Evolutionary conservation across 1,139 yeast species (phyloP).

Genomic region (Yamadazyma jaroonii): DNA sequence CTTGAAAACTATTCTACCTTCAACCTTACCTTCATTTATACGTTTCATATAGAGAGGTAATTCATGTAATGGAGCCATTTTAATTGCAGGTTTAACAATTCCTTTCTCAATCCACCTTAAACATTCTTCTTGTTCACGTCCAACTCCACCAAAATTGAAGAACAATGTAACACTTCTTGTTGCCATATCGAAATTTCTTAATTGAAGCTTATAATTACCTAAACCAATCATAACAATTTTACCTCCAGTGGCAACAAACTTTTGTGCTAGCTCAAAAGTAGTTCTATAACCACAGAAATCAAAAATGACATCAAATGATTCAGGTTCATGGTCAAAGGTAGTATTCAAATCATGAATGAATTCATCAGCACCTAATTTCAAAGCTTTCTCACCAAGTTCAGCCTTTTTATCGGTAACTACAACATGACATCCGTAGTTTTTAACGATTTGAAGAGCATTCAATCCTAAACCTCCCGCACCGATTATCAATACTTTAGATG

Average conservation of each 20-base stretch:
- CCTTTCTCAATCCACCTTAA: constrained; percentile 45
- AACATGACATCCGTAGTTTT: constrained; percentile 37
- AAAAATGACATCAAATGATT: constrained; percentile 38
- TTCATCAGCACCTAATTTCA: constrained; percentile 42
- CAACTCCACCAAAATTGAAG: constrained; percentile 48
- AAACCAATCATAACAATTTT: constrained; percentile 44
- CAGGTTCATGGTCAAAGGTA: constrained; percentile 23
- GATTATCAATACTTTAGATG: constrained; percentile 38
- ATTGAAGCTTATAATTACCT: constrained; percentile 30
- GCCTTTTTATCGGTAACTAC: constrained; percentile 41
- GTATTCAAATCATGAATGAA: constrained; percentile 31
- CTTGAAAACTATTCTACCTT: constrained; percentile 44
- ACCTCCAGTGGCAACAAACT: constrained; percentile 37
- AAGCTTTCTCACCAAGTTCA: constrained; percentile 27
- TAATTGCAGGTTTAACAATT: constrained; percentile 36
- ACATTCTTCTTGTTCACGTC: constrained; percentile 42
- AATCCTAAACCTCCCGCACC: constrained; percentile 54
- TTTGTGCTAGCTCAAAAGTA: constrained; percentile 33
- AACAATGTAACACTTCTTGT: constrained; percentile 40
- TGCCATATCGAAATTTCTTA: constrained; percentile 36
- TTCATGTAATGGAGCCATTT: constrained; percentile 29
- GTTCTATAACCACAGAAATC: constrained; percentile 47
- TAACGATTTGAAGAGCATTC: constrained; percentile 47
- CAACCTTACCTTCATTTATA: constrained; percentile 37
- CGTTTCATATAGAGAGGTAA: constrained; percentile 35